Evolutionary conservation across 306 rosid species (phyloP).

Genomic region (Dryas octopetala): DNA sequence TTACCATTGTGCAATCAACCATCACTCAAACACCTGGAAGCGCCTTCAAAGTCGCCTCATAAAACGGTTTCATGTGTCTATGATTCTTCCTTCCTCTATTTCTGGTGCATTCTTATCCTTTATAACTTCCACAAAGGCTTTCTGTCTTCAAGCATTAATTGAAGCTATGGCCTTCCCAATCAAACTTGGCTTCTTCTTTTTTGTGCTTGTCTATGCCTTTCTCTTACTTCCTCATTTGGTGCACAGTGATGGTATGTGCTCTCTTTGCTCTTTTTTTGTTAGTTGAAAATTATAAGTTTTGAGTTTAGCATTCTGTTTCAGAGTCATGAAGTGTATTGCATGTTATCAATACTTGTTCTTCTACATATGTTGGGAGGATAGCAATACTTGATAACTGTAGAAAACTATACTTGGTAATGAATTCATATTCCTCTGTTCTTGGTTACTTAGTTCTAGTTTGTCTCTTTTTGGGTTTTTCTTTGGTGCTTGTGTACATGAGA

Average conservation of each 20-base stretch:
- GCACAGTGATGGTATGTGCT: constrained; percentile 23
- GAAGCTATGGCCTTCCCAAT: constrained; percentile 25
- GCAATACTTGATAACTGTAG: too few relatives aligned
- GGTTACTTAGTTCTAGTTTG: too few relatives aligned
- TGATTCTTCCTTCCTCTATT: neutral
- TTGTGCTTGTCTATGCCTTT: constrained; percentile 25
- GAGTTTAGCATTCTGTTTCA: neutral
- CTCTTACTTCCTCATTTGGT: constrained; percentile 26
- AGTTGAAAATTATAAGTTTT: neutral
- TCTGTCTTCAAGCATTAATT: neutral
- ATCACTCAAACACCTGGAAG: constrained; percentile 27
- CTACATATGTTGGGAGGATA: too few relatives aligned
- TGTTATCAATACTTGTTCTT: too few relatives aligned
- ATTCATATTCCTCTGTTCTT: too few relatives aligned
- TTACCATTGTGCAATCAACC: neutral
- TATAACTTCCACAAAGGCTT: neutral
- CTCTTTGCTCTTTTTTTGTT: neutral
- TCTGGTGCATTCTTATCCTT: neutral
- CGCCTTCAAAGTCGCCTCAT: neutral
- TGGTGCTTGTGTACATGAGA: too few relatives aligned
- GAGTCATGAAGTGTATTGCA: too few relatives aligned
- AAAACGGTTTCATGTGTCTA: neutral
- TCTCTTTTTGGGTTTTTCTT: too few relatives aligned
- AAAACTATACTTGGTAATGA: too few relatives aligned
- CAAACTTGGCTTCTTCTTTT: constrained; percentile 24